Evolutionary conservation across 177 flowering plant genomes (phyloP).

Genomic region (Vitis hybrid): DNA sequence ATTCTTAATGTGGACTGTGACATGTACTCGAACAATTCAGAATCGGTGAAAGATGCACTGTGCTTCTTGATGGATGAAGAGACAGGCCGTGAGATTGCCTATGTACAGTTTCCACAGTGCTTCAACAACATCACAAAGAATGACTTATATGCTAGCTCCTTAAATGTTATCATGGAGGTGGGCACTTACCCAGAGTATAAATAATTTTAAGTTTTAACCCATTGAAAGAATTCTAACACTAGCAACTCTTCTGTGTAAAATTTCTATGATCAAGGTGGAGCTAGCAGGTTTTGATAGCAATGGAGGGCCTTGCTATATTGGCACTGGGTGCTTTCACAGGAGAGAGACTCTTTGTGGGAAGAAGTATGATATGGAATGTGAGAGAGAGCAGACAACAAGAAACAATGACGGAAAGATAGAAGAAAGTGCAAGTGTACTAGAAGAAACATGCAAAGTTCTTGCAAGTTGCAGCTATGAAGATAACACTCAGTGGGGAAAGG

Average conservation of each 20-base stretch:
- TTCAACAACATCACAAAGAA: conserved; percentile 2
- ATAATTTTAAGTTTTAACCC: too few relatives aligned
- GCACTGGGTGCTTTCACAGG: conserved; percentile 43
- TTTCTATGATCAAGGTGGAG: conserved; percentile 27
- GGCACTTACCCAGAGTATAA: too few relatives aligned
- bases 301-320: conserved; percentile 37
- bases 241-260: not conserved
- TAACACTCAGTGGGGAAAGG: conserved; percentile 42
- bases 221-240: too few relatives aligned
- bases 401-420: conserved; percentile 1
- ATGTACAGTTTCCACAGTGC: conserved; percentile 31
- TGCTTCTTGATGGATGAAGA: conserved; percentile 33
- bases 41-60: too few relatives aligned
- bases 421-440: conserved; percentile 22
- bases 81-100: conserved; percentile 25
- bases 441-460: conserved; percentile 29
- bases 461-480: conserved; percentile 35
- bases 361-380: conserved; percentile 13
- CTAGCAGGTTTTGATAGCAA: conserved; percentile 27
- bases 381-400: conserved; percentile 9
- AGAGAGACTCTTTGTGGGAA: conserved; percentile 34
- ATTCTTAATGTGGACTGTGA: conserved; percentile 47
- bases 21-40: conserved; percentile 20
- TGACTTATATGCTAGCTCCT: too few relatives aligned
- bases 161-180: too few relatives aligned